Evolutionary conservation across 805 yeast genomes (phyloP).

Genomic region (Teunomyces gatunensis): DNA sequence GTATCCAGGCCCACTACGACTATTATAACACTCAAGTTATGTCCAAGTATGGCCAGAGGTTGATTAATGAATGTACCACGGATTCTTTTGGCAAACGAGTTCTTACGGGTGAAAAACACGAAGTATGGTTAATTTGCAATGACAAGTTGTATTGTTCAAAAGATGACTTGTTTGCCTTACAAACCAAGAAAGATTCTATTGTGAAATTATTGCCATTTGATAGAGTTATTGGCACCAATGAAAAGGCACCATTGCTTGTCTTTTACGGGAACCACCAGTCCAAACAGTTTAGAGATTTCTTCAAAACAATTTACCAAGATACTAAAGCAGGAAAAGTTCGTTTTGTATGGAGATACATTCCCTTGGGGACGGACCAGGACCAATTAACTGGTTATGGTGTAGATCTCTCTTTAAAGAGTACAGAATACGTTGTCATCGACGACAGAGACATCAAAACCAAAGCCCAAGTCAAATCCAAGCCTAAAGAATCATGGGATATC

Average conservation of each 20-base stretch:
- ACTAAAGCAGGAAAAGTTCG: slow-evolving; percentile 65
- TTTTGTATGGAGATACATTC: slow-evolving; percentile 73
- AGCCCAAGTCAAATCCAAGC: slow-evolving; percentile 25
- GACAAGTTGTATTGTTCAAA: slow-evolving; percentile 59
- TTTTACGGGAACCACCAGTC: slow-evolving; percentile 65
- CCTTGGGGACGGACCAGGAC: slow-evolving; percentile 18
- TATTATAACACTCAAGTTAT: slow-evolving; percentile 40
- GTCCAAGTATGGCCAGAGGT: slow-evolving; percentile 20
- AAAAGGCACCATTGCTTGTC: slow-evolving; percentile 49
- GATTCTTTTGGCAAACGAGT: slow-evolving; percentile 33
- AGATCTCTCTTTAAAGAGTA: slow-evolving; percentile 59
- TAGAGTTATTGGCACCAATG: slow-evolving; percentile 56
- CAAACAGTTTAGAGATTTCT: slow-evolving; percentile 53
- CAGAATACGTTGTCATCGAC: slow-evolving; percentile 65
- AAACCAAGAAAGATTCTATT: slow-evolving; percentile 42
- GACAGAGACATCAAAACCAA: slow-evolving; percentile 45
- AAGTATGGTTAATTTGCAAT: slow-evolving; percentile 54
- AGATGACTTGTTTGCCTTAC: slow-evolving; percentile 77
- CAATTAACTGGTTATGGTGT: slow-evolving; percentile 62
- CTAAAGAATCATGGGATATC: slow-evolving; percentile 13
- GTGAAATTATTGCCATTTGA: slow-evolving; percentile 48
- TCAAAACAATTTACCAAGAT: slow-evolving; percentile 55
- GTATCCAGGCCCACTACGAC: slow-evolving; percentile 62
- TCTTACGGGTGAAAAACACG: slow-evolving; percentile 13
- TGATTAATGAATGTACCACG: slow-evolving; percentile 20